Evolutionary conservation across 2,329 filamentous ascomycete genomes (phyloP), one percentile per base, ranked within the genome.

Genomic region (Blastomyces gilchristii): DNA sequence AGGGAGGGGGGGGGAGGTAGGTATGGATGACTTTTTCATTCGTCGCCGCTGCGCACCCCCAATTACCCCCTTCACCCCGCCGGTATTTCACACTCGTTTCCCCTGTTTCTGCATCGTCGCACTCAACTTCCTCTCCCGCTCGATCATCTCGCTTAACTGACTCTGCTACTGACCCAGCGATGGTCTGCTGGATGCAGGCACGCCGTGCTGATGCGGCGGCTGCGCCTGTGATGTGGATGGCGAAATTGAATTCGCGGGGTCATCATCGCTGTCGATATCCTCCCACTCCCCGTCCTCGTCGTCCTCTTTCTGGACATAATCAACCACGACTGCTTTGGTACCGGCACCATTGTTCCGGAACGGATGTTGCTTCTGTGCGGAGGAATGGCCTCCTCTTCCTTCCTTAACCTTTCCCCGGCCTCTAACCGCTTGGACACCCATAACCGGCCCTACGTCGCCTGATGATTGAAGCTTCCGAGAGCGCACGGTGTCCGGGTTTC

Each of bases 111-210:
- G 34, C 56, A 28, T 31, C 37, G 39, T 34, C 22, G 37, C 49
- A 62, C 52, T 47, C 1, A 62, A 28, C 52, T 28, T 53, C 43
- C 67, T 64, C 50, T 66, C 67, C 59, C 62, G 60, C 54, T 68
- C 66, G 62, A 72, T 71, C 62, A 70, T 62, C 18, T 69, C 64
- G 58, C 68, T 70, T 31, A 72, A 63, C 47, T 71, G 67, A 39
- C 69, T 71, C 58, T 68, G 67, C 37, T 64, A 66, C 64, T 57
- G 64, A 67, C 56, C 63, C 62, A 16, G 49, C 56, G 49, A 63
- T 49, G 62, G 54, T 6, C 37, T 41, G n/a, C 37, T 41, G n/a
- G 54, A 16, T 14, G 16, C 12, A 5, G 34, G 31, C 12, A 11
- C 9, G 11, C 16, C 37, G 12, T 39, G n/a, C 37, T 22, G 54